Conservation (phyloP, 352 stramenopile genomes). For the Phytophthora idaei region DNA sequence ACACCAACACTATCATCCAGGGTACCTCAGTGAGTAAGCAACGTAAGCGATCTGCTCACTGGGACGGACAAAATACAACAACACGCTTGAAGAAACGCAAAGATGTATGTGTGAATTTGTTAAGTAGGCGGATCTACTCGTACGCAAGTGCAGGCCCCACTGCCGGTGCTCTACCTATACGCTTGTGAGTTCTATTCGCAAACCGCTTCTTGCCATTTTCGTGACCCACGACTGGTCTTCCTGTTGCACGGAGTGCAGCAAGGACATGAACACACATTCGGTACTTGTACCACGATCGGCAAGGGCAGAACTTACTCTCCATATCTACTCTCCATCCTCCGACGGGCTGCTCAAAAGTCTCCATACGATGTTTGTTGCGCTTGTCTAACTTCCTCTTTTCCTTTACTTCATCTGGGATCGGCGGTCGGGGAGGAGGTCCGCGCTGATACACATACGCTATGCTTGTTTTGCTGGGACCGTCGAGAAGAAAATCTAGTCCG, state of each 20-base stretch:
- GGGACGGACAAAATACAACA: no score
- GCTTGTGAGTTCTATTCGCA: neutral
- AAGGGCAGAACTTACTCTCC: neutral
- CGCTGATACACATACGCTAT: conserved; percentile 12
- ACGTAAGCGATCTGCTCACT: no score
- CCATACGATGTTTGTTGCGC: neutral
- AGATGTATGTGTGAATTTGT: no score
- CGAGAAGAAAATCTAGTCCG: conserved; percentile 8
- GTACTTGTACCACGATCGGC: conserved; percentile 11
- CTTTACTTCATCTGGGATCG: neutral
- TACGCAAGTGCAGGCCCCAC: neutral
- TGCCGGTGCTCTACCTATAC: neutral
- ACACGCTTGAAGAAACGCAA: no score
- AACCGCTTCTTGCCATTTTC: neutral
- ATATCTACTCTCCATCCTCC: neutral
- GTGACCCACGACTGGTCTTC: neutral
- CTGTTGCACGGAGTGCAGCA: neutral
- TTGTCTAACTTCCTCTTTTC: neutral
- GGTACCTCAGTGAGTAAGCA: no score
- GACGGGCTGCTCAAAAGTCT: neutral
- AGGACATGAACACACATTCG: neutral
- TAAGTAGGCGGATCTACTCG: neutral
- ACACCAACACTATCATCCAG: no score
- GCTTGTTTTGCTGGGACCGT: conserved; percentile 1
- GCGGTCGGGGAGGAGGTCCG: neutral